These are phyloP conservation scores for Luffa aegyptiaca DNA, from an alignment of 306 rosid species.

Conservation along the genomic window DNA sequence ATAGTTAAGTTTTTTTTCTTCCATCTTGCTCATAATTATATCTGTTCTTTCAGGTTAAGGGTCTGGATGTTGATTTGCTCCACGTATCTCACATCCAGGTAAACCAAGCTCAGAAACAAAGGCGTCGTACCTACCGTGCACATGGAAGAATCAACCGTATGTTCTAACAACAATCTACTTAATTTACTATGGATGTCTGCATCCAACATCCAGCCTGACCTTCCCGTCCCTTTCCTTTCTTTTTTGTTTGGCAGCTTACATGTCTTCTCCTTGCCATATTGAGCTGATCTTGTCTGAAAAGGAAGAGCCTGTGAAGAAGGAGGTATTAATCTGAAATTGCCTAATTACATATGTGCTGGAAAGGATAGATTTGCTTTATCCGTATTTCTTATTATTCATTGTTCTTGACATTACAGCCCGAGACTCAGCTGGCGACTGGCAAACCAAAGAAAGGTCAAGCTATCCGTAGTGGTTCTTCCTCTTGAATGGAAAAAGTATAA, in stretches of 20 bases:
- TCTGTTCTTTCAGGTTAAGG: conserved; percentile 51
- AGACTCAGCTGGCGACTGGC: conserved; percentile 65
- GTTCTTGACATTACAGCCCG: conserved; percentile 30
- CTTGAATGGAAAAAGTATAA: conserved; percentile 19
- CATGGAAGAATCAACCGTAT: conserved; percentile 97
- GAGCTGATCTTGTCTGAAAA: conserved; percentile 80
- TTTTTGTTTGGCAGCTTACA: conserved; percentile 45
- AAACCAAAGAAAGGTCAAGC: conserved; percentile 61
- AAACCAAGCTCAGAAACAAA: conserved; percentile 87
- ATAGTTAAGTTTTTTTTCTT: neutral
- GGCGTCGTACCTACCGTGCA: conserved; percentile 90
- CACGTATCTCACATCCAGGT: conserved; percentile 76
- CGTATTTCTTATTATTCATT: neutral
- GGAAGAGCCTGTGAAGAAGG: conserved; percentile 85
- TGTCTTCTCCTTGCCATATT: conserved; percentile 97
- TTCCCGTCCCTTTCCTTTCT: neutral
- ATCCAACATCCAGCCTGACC: neutral
- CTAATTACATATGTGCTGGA: neutral
- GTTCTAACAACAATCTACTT: neutral
- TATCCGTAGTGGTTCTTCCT: conserved; percentile 59
- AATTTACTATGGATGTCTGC: neutral
- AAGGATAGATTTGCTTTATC: neutral
- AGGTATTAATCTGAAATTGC: conserved; percentile 31
- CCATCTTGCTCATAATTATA: neutral
- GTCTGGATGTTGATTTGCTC: conserved; percentile 87